Evolutionary conservation across 2,329 filamentous ascomycete species (phyloP).

Genomic region (Ceratocystis albifundus): DNA sequence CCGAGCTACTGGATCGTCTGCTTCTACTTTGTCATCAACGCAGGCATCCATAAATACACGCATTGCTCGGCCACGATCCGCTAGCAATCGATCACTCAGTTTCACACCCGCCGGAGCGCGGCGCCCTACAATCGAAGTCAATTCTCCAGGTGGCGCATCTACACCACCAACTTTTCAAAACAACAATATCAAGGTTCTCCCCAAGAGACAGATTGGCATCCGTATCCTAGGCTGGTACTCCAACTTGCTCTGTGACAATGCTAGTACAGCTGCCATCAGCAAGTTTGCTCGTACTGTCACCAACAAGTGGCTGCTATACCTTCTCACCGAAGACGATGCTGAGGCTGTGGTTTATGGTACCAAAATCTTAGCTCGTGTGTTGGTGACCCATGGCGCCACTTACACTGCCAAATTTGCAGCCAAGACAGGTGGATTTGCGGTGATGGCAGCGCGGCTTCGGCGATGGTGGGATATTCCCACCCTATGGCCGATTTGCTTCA

Average conservation of each 20-base stretch:
- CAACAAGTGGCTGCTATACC: constrained; percentile 90
- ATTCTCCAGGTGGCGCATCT: constrained; percentile 11
- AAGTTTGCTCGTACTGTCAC: constrained; percentile 92
- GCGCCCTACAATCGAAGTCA: constrained; percentile 19
- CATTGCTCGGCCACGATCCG: constrained; percentile 9
- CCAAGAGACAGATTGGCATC: constrained; percentile 49
- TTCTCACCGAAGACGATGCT: constrained; percentile 75
- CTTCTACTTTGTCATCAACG: constrained; percentile 38
- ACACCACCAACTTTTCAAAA: not conserved
- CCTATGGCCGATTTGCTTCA: constrained; percentile 79
- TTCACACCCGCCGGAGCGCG: constrained; percentile 32
- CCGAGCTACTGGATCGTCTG: constrained; percentile 45
- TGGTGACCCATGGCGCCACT: constrained; percentile 67
- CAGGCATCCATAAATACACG: constrained; percentile 1
- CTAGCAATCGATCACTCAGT: constrained; percentile 14
- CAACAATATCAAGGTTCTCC: not conserved
- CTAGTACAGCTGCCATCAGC: constrained; percentile 56
- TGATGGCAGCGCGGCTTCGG: constrained; percentile 71
- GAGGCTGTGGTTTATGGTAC: constrained; percentile 70
- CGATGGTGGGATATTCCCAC: constrained; percentile 79
- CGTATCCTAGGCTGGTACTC: constrained; percentile 68
- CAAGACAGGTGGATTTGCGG: constrained; percentile 77
- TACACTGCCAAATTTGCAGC: constrained; percentile 75
- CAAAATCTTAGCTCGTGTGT: constrained; percentile 70
- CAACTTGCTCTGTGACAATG: constrained; percentile 62